Base-by-base conservation (phyloP, 164 flowering plant species). In the Nymphaea thermarum region DNA sequence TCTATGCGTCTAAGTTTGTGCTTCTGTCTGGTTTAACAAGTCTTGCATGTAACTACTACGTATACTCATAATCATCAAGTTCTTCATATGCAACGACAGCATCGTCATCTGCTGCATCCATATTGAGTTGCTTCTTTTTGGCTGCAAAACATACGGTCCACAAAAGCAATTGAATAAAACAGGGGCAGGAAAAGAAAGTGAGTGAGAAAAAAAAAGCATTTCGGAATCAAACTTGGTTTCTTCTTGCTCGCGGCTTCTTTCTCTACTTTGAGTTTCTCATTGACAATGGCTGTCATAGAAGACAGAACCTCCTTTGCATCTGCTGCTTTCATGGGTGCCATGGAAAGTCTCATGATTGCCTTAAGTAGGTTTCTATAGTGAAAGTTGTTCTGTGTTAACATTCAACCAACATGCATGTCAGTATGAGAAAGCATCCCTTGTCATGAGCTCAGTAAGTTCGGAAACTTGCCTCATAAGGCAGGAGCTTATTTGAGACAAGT, bases 251-350 rank as follows among this genome's bases (percentile, higher is more conserved):
- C 88, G 42, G 96, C 90, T 80, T 94, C 98, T 75, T 90, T 94
- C 79, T 91, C 97, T 16, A 87, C 89, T 77, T 94, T 94, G 42
- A 94, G 79, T 82, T 88, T 94, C 73, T 94, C 98, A 75, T 94
- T 94, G 45, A 95, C 96, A 77, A 91, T 85, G 43, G 98, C 93
- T 8, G 93, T 78, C 42, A 94, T 63, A 2, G 97, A 94, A 66
- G 98, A 89, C 2, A 92, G 84, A 60, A 94, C 80, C n/a, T 94
- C 98, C 75, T 91, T 91, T 3, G 93, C 97, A 81, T 91, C 96
- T 16, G 93, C 85, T n/a, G 88, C 98, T 79, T 88, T 91, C 73
- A 94, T 61, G 44, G 79, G 18, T 43, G 81, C 75, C 90, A 84
- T 82, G 18, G 97, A 91, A 17, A 89, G 71, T 78, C 98, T 86